Conservation (phyloP, 805 yeast species). For the Candida sithepensis region DNA sequence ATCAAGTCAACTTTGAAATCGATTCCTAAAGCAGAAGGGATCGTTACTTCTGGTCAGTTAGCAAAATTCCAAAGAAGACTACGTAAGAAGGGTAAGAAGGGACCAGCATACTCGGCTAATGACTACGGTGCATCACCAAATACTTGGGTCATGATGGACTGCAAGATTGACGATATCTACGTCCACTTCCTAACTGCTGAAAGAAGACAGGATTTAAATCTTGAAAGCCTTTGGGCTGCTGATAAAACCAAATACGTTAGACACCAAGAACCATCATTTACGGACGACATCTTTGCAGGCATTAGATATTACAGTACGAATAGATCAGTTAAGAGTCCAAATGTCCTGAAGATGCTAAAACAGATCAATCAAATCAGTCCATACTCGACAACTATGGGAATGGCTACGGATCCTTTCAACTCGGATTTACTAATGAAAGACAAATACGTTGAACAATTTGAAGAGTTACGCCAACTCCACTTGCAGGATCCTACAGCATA, state of each 20-base stretch:
- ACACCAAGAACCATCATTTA: conserved; percentile 21
- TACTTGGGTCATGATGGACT: conserved; percentile 81
- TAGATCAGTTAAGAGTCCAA: neutral
- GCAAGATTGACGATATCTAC: conserved; percentile 56
- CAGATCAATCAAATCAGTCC: neutral
- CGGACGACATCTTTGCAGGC: conserved; percentile 44
- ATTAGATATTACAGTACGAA: conserved; percentile 42
- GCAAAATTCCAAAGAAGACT: conserved; percentile 49
- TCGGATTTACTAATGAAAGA: conserved; percentile 9
- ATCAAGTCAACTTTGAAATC: conserved; percentile 50
- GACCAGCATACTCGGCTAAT: conserved; percentile 49
- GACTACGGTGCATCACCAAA: conserved; percentile 58
- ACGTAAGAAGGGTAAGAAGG: conserved; percentile 50
- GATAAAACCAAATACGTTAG: conserved; percentile 14
- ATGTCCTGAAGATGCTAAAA: neutral
- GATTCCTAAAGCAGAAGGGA: conserved; percentile 65
- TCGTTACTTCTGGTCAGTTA: conserved; percentile 54
- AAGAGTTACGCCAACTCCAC: conserved; percentile 17
- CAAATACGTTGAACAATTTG: conserved; percentile 17
- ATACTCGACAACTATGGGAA: neutral
- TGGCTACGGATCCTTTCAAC: conserved; percentile 8
- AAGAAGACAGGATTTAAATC: conserved; percentile 62
- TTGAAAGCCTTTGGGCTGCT: conserved; percentile 62
- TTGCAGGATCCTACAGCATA: conserved; percentile 14
- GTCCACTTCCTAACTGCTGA: conserved; percentile 72